These are phyloP conservation scores for Calendula officinalis DNA, from an alignment of 129 eudicot genomes.

Conservation along the genomic window DNA sequence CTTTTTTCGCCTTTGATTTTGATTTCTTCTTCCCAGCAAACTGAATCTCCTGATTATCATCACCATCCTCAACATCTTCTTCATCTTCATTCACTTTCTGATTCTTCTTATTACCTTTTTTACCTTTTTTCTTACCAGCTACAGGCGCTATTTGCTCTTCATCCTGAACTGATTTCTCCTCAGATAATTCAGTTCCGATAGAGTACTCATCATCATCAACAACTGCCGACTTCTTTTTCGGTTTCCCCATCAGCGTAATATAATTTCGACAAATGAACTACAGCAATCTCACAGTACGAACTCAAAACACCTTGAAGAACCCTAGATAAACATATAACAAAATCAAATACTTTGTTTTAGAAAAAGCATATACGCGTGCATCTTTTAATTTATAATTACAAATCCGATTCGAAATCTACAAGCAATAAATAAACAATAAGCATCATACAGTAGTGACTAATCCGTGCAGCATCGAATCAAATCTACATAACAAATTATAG, in stretches of 20 bases:
- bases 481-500: not conserved
- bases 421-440: constrained; percentile 7
- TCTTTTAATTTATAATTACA: not conserved
- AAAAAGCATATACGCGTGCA: not conserved
- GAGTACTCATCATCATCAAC: constrained; percentile 87
- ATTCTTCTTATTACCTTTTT: constrained; percentile 53
- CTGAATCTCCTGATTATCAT: constrained; percentile 29
- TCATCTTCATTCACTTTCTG: constrained; percentile 38
- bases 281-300: not conserved
- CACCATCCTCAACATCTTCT: constrained; percentile 40
- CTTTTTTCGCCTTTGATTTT: constrained; percentile 46
- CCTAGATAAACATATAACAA: constrained; percentile 4
- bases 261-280: constrained; percentile 36
- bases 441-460: not conserved
- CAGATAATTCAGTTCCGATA: constrained; percentile 66
- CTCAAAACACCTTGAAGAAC: constrained; percentile 12
- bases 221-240: constrained; percentile 69
- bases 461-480: constrained; percentile 18
- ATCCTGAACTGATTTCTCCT: constrained; percentile 44
- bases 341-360: constrained; percentile 11
- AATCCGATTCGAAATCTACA: constrained; percentile 5
- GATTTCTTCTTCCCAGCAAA: constrained; percentile 59
- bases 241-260: constrained; percentile 52
- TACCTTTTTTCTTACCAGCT: constrained; percentile 64
- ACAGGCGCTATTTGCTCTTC: constrained; percentile 37